Evolutionary conservation across 768 basidiomycete species (phyloP).

Genomic region (Agrocybe chaxingu): DNA sequence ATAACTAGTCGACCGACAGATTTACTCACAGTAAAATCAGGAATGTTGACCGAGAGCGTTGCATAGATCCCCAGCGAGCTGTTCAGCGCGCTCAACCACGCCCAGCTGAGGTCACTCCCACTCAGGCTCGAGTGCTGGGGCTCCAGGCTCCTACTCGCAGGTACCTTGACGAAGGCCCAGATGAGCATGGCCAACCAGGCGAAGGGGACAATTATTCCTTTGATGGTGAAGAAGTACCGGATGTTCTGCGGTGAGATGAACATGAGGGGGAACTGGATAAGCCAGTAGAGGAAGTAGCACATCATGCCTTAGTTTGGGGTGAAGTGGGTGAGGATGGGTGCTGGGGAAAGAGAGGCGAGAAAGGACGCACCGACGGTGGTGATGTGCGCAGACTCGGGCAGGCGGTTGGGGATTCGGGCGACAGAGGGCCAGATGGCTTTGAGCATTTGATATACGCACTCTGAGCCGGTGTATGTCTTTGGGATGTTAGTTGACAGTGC

Average conservation of each 20-base stretch:
- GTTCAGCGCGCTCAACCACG: slow-evolving; percentile 76
- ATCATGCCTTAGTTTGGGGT: no score
- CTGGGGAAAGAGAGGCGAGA: no score
- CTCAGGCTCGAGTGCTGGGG: slow-evolving; percentile 44
- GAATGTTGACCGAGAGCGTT: slow-evolving; percentile 75
- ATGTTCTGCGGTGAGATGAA: slow-evolving; percentile 76
- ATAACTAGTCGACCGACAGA: background rate
- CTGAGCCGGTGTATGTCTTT: slow-evolving; percentile 59
- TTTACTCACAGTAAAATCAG: slow-evolving; percentile 66
- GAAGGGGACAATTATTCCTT: slow-evolving; percentile 60
- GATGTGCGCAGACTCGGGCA: slow-evolving; percentile 55
- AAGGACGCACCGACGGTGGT: slow-evolving; percentile 67
- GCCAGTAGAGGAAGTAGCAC: slow-evolving; percentile 77
- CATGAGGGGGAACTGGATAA: slow-evolving; percentile 74
- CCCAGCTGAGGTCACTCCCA: slow-evolving; percentile 65
- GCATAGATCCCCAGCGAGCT: slow-evolving; percentile 73
- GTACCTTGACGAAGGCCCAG: slow-evolving; percentile 73
- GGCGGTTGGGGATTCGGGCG: slow-evolving; percentile 58
- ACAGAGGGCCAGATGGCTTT: slow-evolving; percentile 82
- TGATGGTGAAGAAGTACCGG: slow-evolving; percentile 70
- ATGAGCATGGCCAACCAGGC: slow-evolving; percentile 72
- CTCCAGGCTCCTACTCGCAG: slow-evolving; percentile 58
- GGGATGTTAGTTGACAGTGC: background rate
- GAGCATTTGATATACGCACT: slow-evolving; percentile 78
- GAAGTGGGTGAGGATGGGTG: no score